A percentile compares a stretch with the other conserved stretches of the same genome.
Evolutionary conservation across 2,329 filamentous ascomycete genomes (phyloP).

Genomic region (Stachybotrys echinatus): DNA sequence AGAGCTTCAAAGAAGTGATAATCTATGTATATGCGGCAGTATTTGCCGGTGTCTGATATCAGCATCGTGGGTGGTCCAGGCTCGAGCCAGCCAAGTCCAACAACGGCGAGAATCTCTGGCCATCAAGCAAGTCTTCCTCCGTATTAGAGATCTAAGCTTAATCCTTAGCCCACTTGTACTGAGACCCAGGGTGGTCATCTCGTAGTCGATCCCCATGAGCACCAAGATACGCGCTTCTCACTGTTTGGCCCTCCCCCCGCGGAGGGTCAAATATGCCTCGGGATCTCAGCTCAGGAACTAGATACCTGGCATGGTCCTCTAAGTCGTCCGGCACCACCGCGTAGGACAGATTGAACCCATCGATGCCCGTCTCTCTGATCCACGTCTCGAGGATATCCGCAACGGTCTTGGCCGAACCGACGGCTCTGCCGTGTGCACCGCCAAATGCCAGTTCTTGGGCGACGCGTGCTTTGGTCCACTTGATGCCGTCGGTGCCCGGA

Average conservation of each 20-base stretch:
- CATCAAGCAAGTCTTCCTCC: no score
- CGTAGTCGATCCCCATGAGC: not conserved
- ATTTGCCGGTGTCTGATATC: no score
- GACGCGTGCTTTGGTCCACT: constrained; percentile 51
- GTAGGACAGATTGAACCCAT: constrained; percentile 12
- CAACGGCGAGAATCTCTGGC: no score
- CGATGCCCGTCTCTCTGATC: constrained; percentile 8
- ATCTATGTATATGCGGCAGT: no score
- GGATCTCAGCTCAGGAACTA: constrained; percentile 7
- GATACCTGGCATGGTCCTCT: constrained; percentile 8
- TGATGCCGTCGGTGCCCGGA: constrained; percentile 14
- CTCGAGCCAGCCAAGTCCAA: no score
- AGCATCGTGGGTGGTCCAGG: no score
- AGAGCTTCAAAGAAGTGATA: no score
- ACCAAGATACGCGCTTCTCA: not conserved
- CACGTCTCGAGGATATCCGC: constrained; percentile 11
- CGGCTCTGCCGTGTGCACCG: constrained; percentile 18
- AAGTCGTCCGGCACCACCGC: constrained; percentile 7
- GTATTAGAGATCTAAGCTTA: not conserved
- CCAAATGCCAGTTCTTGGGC: constrained; percentile 49
- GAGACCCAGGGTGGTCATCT: not conserved
- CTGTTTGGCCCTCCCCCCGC: not conserved
- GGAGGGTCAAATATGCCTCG: not conserved
- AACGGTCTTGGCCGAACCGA: constrained; percentile 10
- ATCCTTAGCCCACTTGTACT: not conserved